Evolutionary conservation across 169 alveolate species (phyloP).

Genomic region (Blepharisma undulans): DNA sequence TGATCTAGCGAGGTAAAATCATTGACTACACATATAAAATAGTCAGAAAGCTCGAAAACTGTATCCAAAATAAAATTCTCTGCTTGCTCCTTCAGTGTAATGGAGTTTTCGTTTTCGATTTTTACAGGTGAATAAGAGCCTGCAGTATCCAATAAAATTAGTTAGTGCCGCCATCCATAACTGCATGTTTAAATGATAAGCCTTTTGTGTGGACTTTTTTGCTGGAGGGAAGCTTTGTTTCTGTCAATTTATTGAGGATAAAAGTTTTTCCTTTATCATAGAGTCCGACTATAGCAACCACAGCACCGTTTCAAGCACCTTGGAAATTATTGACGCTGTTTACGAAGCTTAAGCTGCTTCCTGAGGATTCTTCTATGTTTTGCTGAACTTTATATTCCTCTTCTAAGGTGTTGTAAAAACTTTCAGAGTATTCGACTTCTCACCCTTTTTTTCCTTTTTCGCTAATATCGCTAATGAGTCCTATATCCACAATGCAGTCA

Average conservation of each 20-base stretch:
- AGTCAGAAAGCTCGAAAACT: conserved; percentile 42
- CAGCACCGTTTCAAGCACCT: conserved; percentile 28
- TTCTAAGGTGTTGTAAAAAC: too few relatives aligned
- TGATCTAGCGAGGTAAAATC: conserved; percentile 46
- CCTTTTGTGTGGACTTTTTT: conserved; percentile 43
- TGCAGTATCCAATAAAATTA: conserved; percentile 45
- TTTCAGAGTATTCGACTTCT: too few relatives aligned
- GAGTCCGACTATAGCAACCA: conserved; percentile 38
- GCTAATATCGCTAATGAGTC: too few relatives aligned
- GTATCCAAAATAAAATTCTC: conserved; percentile 35
- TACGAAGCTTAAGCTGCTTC: too few relatives aligned
- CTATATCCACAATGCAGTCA: too few relatives aligned
- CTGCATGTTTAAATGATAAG: conserved; percentile 37
- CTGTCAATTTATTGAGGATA: conserved; percentile 29
- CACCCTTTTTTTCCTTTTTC: too few relatives aligned
- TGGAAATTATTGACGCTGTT: too few relatives aligned
- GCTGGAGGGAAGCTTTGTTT: conserved; percentile 38
- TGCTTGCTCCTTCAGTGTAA: conserved; percentile 32
- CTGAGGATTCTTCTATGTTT: too few relatives aligned
- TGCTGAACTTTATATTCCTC: too few relatives aligned
- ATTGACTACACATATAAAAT: conserved; percentile 40
- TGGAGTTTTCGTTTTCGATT: conserved; percentile 45
- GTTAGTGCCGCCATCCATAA: conserved; percentile 42
- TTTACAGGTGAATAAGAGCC: conserved; percentile 43
- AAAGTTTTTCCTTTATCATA: conserved; percentile 48